These are phyloP conservation scores for Hypoxylon subgilvum DNA, from an alignment of 495 filamentous ascomycete species.

Conservation along the genomic window DNA sequence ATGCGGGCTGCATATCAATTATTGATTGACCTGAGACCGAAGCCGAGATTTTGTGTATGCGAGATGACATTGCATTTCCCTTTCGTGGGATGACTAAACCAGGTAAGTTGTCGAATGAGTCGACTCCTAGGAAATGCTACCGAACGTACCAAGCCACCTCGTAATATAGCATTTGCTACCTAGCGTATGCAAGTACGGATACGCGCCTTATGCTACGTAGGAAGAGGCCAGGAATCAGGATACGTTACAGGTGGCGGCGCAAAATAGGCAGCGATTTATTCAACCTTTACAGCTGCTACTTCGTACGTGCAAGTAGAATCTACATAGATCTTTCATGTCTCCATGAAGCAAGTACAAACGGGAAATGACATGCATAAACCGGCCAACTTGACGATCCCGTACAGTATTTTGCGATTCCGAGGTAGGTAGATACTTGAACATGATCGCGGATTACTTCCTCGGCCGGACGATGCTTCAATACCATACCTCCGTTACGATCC, in stretches of 20 bases:
- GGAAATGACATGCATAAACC: conserved; percentile 9
- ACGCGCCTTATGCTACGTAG: neutral
- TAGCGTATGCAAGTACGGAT: too few relatives aligned
- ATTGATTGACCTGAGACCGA: neutral
- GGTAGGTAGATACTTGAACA: neutral
- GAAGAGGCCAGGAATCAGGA: neutral
- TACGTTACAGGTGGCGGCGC: conserved; percentile 30
- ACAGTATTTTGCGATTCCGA: neutral
- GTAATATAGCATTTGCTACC: too few relatives aligned
- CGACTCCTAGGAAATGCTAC: neutral
- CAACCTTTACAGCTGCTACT: conserved; percentile 6
- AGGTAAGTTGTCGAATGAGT: conserved; percentile 11
- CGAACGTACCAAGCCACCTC: conserved; percentile 9
- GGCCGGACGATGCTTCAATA: conserved; percentile 1
- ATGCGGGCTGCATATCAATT: conserved; percentile 33
- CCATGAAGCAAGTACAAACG: conserved; percentile 10
- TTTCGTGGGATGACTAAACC: neutral
- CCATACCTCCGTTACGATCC: too few relatives aligned
- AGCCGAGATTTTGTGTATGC: conserved; percentile 9
- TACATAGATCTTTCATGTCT: conserved; percentile 2
- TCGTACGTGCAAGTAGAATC: conserved; percentile 16
- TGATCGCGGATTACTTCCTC: conserved; percentile 29
- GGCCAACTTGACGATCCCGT: neutral
- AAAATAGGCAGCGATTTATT: too few relatives aligned
- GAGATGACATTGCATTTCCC: conserved; percentile 13